Percentiles rank a stretch among this genome's conserved stretches.
These are phyloP conservation scores for Phialocephala sp. DNA, from an alignment of 2,329 filamentous ascomycete genomes.

Conservation along the genomic window DNA sequence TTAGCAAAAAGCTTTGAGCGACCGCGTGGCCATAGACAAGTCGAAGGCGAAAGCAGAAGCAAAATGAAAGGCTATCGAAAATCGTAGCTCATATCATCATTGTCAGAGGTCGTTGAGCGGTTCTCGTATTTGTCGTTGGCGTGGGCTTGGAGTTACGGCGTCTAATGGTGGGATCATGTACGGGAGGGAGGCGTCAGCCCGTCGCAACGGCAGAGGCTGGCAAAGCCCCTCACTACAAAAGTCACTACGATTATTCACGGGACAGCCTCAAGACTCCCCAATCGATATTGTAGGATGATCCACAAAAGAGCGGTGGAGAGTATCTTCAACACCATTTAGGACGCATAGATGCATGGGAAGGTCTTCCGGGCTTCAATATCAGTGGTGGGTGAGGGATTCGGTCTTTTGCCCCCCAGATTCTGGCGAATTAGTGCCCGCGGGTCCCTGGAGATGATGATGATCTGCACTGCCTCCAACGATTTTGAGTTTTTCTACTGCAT, in stretches of 20 bases:
- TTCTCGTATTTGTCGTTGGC: slow-evolving; percentile 21
- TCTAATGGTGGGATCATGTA: slow-evolving; percentile 12
- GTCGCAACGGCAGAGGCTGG: not conserved
- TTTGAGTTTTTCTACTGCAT: slow-evolving; percentile 7
- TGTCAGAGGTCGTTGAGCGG: slow-evolving; percentile 11
- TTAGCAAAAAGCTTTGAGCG: slow-evolving; percentile 5
- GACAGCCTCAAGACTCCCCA: slow-evolving; percentile 11
- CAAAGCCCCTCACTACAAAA: slow-evolving; percentile 6
- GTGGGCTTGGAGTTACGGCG: slow-evolving; percentile 10
- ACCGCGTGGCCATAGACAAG: slow-evolving; percentile 19
- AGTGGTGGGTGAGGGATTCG: slow-evolving; percentile 10
- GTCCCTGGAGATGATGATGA: slow-evolving; percentile 35
- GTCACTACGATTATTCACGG: slow-evolving; percentile 14
- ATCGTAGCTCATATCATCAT: slow-evolving; percentile 15
- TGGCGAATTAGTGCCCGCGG: slow-evolving; percentile 29
- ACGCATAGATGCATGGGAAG: slow-evolving; percentile 17
- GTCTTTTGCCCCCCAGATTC: slow-evolving; percentile 23
- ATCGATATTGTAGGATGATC: slow-evolving; percentile 18
- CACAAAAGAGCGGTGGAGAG: slow-evolving; percentile 34
- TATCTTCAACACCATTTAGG: slow-evolving; percentile 15
- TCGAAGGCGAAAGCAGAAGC: not conserved
- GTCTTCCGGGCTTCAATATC: slow-evolving; percentile 1
- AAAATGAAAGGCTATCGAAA: slow-evolving; percentile 10
- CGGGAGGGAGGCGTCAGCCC: slow-evolving; percentile 11
- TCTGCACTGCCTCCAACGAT: slow-evolving; percentile 27